Conservation (phyloP, 257 asterid genomes). For the Haberlea rhodopensis region DNA sequence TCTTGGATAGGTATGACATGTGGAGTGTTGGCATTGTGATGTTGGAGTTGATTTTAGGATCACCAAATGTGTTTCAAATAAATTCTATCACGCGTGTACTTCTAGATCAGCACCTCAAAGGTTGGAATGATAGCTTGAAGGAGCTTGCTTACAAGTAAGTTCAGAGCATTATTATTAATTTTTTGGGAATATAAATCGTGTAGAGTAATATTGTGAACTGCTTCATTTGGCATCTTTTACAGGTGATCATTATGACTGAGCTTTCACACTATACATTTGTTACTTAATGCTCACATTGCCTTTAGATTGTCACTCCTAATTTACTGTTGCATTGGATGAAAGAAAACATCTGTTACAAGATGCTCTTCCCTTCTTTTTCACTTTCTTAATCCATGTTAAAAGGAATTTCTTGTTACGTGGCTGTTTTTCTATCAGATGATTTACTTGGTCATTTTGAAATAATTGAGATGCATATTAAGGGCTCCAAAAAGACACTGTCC, state of each 20-base stretch:
- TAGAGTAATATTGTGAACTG: constrained; percentile 12
- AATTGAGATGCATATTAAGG: constrained; percentile 31
- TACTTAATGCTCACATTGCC: background rate
- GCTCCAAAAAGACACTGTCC: constrained; percentile 43
- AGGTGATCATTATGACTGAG: constrained; percentile 6
- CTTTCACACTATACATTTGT: background rate
- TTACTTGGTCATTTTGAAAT: background rate
- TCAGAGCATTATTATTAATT: constrained; percentile 15
- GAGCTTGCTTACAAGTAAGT: constrained; percentile 95
- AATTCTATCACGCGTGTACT: constrained; percentile 76
- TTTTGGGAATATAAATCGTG: background rate
- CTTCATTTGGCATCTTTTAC: constrained; percentile 7
- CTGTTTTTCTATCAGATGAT: background rate
- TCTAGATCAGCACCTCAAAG: constrained; percentile 85
- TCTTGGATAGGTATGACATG: constrained; percentile 81
- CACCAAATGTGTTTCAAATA: constrained; percentile 91
- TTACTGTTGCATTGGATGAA: background rate
- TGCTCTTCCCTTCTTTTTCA: background rate
- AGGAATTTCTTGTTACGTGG: constrained; percentile 6
- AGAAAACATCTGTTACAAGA: background rate
- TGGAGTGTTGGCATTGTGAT: constrained; percentile 97
- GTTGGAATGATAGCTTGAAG: constrained; percentile 86
- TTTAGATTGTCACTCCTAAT: background rate
- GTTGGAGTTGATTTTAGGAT: constrained; percentile 88
- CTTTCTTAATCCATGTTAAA: background rate